phyloP scores from a whole-genome alignment of 129 eudicot genomes.

The Saposhnikovia divaricata region DNA sequence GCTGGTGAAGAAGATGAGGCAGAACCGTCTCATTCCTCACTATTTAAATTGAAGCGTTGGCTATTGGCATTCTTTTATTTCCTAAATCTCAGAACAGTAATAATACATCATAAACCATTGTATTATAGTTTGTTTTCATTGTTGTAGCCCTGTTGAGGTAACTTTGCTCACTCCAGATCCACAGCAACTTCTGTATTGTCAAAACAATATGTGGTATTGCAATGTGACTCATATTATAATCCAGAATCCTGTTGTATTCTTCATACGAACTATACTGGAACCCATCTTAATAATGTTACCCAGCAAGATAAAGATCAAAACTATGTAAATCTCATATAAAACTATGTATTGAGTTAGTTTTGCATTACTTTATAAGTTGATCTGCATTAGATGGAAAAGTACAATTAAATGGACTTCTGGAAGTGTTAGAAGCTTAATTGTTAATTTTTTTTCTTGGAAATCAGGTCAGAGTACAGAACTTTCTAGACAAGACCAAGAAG shows the following conservation, averaged over 20 bases:
- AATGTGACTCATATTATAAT: neutral
- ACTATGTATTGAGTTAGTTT: neutral
- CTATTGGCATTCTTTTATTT: too few relatives aligned
- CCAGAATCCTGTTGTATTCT: neutral
- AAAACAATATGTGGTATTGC: neutral
- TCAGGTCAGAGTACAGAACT: slow-evolving; percentile 67
- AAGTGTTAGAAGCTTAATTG: neutral
- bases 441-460: slow-evolving; percentile 1
- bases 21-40: too few relatives aligned
- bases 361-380: neutral
- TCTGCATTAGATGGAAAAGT: neutral
- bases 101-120: neutral
- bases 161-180: neutral
- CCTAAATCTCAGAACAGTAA: neutral
- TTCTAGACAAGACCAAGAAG: slow-evolving; percentile 64
- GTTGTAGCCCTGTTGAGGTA: neutral
- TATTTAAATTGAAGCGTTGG: too few relatives aligned
- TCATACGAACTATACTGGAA: neutral
- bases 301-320: neutral
- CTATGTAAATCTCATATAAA: neutral
- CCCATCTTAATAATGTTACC: neutral
- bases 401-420: neutral
- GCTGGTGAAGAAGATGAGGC: too few relatives aligned
- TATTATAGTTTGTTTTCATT: neutral
- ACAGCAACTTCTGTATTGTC: neutral